phyloP scores from a whole-genome alignment of 2,329 filamentous ascomycete genomes.

The Myriosclerotinia duriaeana region DNA sequence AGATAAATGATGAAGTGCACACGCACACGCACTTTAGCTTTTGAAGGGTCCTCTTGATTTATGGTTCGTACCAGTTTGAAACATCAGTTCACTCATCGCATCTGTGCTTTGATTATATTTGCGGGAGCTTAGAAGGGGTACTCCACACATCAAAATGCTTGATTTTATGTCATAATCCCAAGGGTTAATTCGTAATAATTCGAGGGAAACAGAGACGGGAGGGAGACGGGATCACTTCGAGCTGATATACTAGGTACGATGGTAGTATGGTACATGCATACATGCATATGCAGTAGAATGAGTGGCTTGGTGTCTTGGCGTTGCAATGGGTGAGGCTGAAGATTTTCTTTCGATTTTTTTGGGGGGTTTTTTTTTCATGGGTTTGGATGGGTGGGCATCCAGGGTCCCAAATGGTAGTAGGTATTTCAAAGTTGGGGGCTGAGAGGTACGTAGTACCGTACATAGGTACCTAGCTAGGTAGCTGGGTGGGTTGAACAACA shows the following conservation, averaged over 20 bases:
- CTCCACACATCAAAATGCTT: constrained; percentile 5
- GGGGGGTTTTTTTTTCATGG: neutral
- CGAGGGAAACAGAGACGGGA: no score
- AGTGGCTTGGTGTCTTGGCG: constrained; percentile 7
- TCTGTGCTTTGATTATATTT: no score
- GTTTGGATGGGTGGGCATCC: neutral
- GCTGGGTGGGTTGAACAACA: neutral
- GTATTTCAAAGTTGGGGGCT: neutral
- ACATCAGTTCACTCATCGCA: no score
- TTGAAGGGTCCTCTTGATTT: no score
- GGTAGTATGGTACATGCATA: neutral
- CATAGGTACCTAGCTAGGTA: no score
- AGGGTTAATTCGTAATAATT: no score
- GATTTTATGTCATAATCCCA: neutral
- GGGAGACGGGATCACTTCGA: neutral
- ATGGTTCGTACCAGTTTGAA: no score
- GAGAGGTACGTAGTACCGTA: no score
- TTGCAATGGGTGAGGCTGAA: constrained; percentile 18
- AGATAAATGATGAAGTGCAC: no score
- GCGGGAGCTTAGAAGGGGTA: no score
- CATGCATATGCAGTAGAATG: neutral
- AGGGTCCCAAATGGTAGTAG: no score
- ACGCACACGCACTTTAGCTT: no score
- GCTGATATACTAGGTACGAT: constrained; percentile 4
- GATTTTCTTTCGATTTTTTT: neutral